These are phyloP conservation scores for Handroanthus guayacan DNA, from an alignment of 257 asterid genomes.

Conservation along the genomic window DNA sequence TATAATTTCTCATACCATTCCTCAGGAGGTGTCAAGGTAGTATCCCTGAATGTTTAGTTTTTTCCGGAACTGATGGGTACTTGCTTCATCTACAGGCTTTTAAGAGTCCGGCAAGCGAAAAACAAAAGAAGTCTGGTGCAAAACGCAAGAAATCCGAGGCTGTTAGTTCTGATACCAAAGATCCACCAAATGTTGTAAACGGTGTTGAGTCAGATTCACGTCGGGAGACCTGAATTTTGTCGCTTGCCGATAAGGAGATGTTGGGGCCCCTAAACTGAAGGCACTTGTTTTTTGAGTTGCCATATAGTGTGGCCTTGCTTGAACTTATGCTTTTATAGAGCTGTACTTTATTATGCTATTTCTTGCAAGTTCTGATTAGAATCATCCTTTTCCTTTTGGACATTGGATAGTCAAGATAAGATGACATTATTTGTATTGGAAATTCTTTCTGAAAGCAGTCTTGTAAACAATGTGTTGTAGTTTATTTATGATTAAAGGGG, in stretches of 20 bases:
- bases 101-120: conserved; percentile 34
- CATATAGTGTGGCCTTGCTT: conserved; percentile 24
- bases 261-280: conserved; percentile 18
- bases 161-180: conserved; percentile 1
- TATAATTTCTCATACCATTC: too few species aligned
- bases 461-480: neutral
- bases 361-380: conserved; percentile 35
- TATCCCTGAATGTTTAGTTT: neutral
- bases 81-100: conserved; percentile 41
- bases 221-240: neutral
- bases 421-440: conserved; percentile 13
- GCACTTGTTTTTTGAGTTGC: conserved; percentile 10
- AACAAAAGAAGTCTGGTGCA: conserved; percentile 35
- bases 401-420: neutral
- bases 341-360: conserved; percentile 11
- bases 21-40: too few species aligned
- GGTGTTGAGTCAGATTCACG: conserved; percentile 20
- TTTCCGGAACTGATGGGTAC: neutral
- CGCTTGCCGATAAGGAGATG: neutral
- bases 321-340: conserved; percentile 5
- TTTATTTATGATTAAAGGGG: neutral
- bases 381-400: neutral
- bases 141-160: conserved; percentile 44
- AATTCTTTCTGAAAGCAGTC: conserved; percentile 19
- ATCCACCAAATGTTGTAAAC: conserved; percentile 22